Percentiles rank a stretch among this genome's conserved stretches.
Evolutionary conservation across 495 filamentous ascomycete species (phyloP).

Genomic region (Patellaria atrata): DNA sequence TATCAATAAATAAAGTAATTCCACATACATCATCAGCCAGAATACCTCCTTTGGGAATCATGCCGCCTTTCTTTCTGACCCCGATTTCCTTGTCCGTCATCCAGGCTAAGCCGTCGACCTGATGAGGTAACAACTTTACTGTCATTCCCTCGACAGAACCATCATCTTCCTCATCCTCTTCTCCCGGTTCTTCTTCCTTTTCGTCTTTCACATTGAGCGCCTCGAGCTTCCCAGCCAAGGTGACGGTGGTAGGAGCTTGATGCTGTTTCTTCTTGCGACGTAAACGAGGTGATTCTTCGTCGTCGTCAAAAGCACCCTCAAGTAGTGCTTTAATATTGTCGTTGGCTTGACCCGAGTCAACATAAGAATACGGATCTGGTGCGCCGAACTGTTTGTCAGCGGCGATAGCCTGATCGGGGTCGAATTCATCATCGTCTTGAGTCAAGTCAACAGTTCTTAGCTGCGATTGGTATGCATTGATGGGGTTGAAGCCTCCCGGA

Average conservation of each 20-base stretch:
- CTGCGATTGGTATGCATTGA: conserved; percentile 1
- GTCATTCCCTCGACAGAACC: conserved; percentile 67
- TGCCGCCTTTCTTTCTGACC: conserved; percentile 54
- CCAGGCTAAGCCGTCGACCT: conserved; percentile 84
- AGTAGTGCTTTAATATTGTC: conserved; percentile 78
- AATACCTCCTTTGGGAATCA: conserved; percentile 72
- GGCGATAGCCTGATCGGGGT: conserved; percentile 27
- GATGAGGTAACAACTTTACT: conserved; percentile 79
- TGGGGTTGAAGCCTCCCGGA: conserved; percentile 2
- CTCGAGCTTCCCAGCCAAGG: conserved; percentile 45
- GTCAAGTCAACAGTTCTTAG: conserved; percentile 1
- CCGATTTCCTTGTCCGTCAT: conserved; percentile 84
- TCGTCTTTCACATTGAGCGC: conserved; percentile 37
- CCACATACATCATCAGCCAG: conserved; percentile 55
- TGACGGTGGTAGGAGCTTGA: conserved; percentile 30
- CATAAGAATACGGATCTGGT: conserved; percentile 49
- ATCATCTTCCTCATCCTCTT: conserved; percentile 56
- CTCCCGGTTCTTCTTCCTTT: conserved; percentile 31
- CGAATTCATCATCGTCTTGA: conserved; percentile 24
- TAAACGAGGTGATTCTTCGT: conserved; percentile 47
- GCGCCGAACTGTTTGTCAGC: conserved; percentile 25
- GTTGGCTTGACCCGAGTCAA: conserved; percentile 61
- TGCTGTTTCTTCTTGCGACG: conserved; percentile 36
- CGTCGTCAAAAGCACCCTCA: conserved; percentile 76
- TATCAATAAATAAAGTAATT: neutral